Evolutionary conservation across 495 filamentous ascomycete species (phyloP).

Genomic region (Xylaria intraflava): DNA sequence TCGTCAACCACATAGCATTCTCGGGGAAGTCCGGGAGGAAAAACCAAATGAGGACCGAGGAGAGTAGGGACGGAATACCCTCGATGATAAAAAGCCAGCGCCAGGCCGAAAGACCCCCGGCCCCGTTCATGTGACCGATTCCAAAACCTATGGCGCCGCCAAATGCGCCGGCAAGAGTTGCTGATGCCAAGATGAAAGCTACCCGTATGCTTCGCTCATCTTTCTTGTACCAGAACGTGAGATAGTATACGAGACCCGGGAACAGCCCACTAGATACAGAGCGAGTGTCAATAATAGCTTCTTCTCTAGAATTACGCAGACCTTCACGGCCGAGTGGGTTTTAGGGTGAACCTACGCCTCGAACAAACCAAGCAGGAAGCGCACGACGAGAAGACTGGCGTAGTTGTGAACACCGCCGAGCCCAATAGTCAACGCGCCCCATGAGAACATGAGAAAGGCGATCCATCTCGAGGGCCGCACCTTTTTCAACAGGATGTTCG

Average conservation of each 20-base stretch:
- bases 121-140: slow-evolving; percentile 58
- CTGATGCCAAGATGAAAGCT: slow-evolving; percentile 76
- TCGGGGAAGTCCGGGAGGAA: slow-evolving; percentile 78
- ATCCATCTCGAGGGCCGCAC: slow-evolving; percentile 48
- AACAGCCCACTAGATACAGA: slow-evolving; percentile 50
- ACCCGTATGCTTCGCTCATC: slow-evolving; percentile 44
- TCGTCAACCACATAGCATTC: slow-evolving; percentile 59
- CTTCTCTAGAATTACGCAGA: slow-evolving; percentile 25
- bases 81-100: slow-evolving; percentile 74
- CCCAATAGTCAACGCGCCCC: slow-evolving; percentile 48
- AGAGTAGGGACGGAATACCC: slow-evolving; percentile 59
- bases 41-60: slow-evolving; percentile 55
- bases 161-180: slow-evolving; percentile 71
- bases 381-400: slow-evolving; percentile 42
- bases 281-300: not conserved
- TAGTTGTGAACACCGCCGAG: slow-evolving; percentile 47
- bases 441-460: slow-evolving; percentile 52
- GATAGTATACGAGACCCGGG: slow-evolving; percentile 74
- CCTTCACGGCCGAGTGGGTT: not conserved
- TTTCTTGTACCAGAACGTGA: slow-evolving; percentile 69
- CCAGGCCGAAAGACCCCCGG: slow-evolving; percentile 63
- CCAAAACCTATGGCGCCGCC: slow-evolving; percentile 68
- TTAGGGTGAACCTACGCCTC: slow-evolving; percentile 32
- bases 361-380: slow-evolving; percentile 49
- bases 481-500: slow-evolving; percentile 71